Evolutionary conservation across 176 grass and related monocot species (phyloP).

Genomic region (Oryza brachyantha): DNA sequence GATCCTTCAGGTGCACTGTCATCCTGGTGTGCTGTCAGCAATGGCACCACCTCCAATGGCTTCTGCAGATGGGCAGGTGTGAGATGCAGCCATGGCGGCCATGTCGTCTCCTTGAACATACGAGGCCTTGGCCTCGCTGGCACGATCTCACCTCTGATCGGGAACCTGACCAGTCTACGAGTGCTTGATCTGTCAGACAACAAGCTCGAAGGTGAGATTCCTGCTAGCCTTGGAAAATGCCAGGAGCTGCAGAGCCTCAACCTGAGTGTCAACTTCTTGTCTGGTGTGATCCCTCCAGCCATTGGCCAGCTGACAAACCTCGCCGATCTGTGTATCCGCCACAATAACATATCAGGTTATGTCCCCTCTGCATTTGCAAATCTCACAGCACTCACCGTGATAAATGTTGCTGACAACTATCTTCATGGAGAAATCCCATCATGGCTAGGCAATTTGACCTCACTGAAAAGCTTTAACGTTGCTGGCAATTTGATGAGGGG

Average conservation of each 20-base stretch:
- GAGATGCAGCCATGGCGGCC: background rate
- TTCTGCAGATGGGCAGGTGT: slow-evolving; percentile 1
- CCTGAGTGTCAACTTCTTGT: background rate
- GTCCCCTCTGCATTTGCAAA: background rate
- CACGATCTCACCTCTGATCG: background rate
- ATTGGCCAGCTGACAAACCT: background rate
- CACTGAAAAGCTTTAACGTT: background rate
- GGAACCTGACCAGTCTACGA: slow-evolving; percentile 6
- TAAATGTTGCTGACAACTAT: background rate
- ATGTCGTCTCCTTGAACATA: background rate
- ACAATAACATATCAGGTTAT: background rate
- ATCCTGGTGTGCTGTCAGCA: background rate
- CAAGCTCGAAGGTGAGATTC: slow-evolving; percentile 14
- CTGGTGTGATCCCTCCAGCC: background rate
- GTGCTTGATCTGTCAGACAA: slow-evolving; percentile 4
- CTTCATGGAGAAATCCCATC: background rate
- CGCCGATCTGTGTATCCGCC: background rate
- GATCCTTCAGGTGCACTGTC: background rate
- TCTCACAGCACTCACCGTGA: background rate
- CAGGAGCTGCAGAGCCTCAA: background rate
- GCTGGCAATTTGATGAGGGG: background rate
- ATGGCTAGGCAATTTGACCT: slow-evolving; percentile 16
- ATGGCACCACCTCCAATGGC: background rate
- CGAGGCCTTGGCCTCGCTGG: background rate
- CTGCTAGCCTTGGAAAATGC: slow-evolving; percentile 2